phyloP scores from a whole-genome alignment of 2,329 filamentous ascomycete genomes.

The Bipolaris sorokiniana region DNA sequence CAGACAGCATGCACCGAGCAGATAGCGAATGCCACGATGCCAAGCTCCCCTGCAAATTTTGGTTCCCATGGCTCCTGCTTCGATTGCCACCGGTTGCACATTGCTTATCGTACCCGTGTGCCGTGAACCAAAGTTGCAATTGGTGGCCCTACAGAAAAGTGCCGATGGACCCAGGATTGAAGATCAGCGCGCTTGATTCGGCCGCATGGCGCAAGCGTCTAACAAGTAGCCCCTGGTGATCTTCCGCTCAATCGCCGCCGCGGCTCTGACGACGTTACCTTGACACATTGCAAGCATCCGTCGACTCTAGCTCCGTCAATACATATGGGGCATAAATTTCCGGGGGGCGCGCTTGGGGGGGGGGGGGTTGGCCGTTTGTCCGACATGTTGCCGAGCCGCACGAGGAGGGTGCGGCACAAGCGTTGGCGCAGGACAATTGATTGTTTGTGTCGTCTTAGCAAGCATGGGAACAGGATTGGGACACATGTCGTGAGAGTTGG shows the following conservation, averaged over 20 bases:
- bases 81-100: not conserved
- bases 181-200: conserved; percentile 5
- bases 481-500: not conserved
- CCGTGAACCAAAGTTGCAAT: conserved; percentile 2
- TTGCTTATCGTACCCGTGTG: conserved; percentile 2
- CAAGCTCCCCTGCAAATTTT: conserved; percentile 2
- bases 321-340: conserved; percentile 3
- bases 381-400: conserved; percentile 13
- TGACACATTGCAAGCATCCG: conserved; percentile 8
- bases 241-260: conserved; percentile 8
- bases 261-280: not conserved
- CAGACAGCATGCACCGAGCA: not conserved
- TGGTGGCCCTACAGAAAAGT: conserved; percentile 11
- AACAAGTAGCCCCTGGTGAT: conserved; percentile 7
- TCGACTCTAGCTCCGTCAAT: not conserved
- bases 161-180: not conserved
- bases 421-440: not conserved
- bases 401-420: not conserved
- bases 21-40: conserved; percentile 2
- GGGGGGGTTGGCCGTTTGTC: not conserved
- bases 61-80: not conserved
- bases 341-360: not conserved
- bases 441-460: not conserved
- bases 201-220: conserved; percentile 9
- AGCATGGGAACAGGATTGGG: not conserved